Percentiles rank a stretch among this genome's conserved stretches.
Evolutionary conservation across 1,139 yeast species (phyloP).

Genomic region (Saccharomyces hybrid): DNA sequence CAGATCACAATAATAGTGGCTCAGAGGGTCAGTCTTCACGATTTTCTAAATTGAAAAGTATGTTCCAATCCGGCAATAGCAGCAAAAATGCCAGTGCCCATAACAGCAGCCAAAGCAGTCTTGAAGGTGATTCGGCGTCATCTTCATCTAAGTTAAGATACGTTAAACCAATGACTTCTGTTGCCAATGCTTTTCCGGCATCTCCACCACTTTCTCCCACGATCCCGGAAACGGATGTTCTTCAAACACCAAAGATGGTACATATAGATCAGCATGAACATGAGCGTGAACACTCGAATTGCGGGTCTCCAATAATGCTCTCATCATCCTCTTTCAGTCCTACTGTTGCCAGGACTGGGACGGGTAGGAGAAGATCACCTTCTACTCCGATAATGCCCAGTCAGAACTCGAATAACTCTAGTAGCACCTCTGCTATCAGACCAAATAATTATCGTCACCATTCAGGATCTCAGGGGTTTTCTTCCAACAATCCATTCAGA

Average conservation of each 20-base stretch:
- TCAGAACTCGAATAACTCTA: constrained; percentile 8
- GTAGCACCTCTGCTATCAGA: neutral
- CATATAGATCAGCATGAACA: constrained; percentile 3
- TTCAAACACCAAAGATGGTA: constrained; percentile 3
- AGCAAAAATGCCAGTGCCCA: constrained; percentile 3
- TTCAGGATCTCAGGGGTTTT: constrained; percentile 6
- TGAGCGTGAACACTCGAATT: constrained; percentile 4
- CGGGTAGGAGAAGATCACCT: constrained; percentile 18
- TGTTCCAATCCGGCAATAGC: constrained; percentile 13
- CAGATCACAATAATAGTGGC: neutral
- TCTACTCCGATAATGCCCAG: constrained; percentile 21
- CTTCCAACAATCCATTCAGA: constrained; percentile 13
- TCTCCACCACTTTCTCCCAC: constrained; percentile 1
- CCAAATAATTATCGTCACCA: constrained; percentile 7
- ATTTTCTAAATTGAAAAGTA: constrained; percentile 18
- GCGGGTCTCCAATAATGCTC: neutral
- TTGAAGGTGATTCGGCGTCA: neutral
- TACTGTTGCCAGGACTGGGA: constrained; percentile 1
- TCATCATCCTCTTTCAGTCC: neutral
- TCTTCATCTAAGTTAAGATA: constrained; percentile 2
- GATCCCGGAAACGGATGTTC: neutral
- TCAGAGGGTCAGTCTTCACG: constrained; percentile 9
- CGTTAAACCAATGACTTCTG: constrained; percentile 6
- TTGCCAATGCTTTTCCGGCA: neutral
- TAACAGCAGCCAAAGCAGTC: neutral